Evolutionary conservation across 108 stramenopile genomes (phyloP).

Genomic region (Skeletonema potamos): DNA sequence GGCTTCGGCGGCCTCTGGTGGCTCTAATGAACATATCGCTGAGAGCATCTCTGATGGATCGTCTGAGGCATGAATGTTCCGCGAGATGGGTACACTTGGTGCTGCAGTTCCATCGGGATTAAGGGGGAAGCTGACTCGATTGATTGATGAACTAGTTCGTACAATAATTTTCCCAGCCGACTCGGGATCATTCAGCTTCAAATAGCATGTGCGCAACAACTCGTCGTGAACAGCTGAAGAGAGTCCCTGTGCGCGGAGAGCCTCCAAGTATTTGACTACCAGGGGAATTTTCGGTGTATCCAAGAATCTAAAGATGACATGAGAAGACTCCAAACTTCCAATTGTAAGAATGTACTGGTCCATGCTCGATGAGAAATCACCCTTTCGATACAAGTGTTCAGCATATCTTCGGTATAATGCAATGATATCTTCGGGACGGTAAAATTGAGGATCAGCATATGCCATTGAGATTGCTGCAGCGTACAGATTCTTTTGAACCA

Average conservation of each 20-base stretch:
- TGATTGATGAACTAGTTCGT: conserved; percentile 39
- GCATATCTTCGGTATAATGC: conserved; percentile 86
- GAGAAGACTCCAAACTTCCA: conserved; percentile 90
- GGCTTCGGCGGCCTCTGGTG: conserved; percentile 76
- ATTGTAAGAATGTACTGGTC: conserved; percentile 95
- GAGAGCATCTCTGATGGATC: conserved; percentile 80
- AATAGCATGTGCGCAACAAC: conserved; percentile 78
- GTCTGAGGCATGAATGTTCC: conserved; percentile 52
- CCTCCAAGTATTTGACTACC: conserved; percentile 88
- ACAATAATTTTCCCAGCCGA: conserved; percentile 72
- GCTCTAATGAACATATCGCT: conserved; percentile 76
- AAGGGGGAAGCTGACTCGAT: conserved; percentile 48
- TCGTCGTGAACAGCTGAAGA: conserved; percentile 78
- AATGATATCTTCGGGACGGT: conserved; percentile 67
- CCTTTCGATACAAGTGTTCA: conserved; percentile 93
- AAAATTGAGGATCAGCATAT: conserved; percentile 74
- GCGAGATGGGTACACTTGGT: conserved; percentile 42
- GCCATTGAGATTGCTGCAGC: conserved; percentile 93
- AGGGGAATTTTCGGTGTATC: conserved; percentile 90
- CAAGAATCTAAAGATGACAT: conserved; percentile 92
- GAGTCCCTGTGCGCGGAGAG: conserved; percentile 56
- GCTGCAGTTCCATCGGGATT: conserved; percentile 36
- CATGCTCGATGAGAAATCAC: conserved; percentile 88
- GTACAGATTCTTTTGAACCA: conserved; percentile 88
- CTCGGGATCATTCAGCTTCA: conserved; percentile 80